Base-by-base conservation (phyloP, 352 stramenopile genomes). In the Phytopythium kandeliae region DNA sequence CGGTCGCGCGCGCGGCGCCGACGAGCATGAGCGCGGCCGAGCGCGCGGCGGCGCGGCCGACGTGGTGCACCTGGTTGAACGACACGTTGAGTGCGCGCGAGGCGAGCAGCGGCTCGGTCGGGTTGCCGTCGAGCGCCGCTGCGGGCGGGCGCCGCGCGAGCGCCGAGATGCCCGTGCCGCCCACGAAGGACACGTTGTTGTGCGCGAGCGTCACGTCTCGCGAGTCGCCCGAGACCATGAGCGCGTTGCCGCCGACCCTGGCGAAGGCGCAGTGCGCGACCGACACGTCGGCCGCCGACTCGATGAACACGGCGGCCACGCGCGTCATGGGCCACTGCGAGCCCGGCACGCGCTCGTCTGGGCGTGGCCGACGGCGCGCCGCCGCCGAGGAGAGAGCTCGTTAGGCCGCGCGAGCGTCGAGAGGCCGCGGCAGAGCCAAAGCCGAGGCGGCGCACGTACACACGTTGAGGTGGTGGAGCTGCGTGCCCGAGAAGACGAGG, bases 51-150 rank as follows among this genome's bases (percentile, higher is more conserved):
- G 68, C 62, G 12, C 66, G 69, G 9, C 81, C 81, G 36, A 85
- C 65, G 24, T 89, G 74, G 50, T 92, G 78, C 1, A 92, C 58
- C 47, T 89, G 76, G 49, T 92, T 92, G 49, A 67, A 86, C n/a
- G 76, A 85, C 15, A 92, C 49, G 36, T 78, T 86, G 17, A 74
- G 50, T 4, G 55, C 49, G 0, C 62, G 63, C 2, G 76, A 69
- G 15, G 65, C 61, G 17, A 92, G 56, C 6, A 86, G 44, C 19
- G 78, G 63, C 31, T 51, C 30, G 3, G 31, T 30, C 10, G 46
- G 31, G 21, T 31, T 19, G 2, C 30, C 46, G 17, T 22, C 31
- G 19, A 51, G 30, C 30, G 46, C 30, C 9, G n/a, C n/a, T n/a
- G n/a, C n/a, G n/a, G 46, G 46, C 5, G 28, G n/a, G 10, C 58